Percentiles rank a stretch among this genome's conserved stretches.
These are phyloP conservation scores for Zymoseptoria ardabiliae DNA, from an alignment of 2,329 filamentous ascomycete genomes.

Conservation along the genomic window DNA sequence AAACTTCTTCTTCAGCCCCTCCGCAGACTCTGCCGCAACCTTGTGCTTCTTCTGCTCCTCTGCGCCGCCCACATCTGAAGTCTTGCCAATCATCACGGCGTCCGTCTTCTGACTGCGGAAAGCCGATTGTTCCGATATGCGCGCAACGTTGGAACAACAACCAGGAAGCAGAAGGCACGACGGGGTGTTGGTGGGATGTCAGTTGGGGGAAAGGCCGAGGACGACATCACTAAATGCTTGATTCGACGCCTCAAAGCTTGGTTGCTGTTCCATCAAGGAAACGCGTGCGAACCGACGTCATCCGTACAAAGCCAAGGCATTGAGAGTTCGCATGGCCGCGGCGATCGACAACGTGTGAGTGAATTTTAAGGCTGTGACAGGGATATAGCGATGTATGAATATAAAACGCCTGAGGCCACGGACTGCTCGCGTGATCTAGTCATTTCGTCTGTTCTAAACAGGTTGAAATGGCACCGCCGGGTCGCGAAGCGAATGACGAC, in stretches of 20 bases:
- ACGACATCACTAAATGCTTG: neutral
- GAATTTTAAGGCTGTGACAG: neutral
- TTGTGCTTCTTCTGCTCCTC: constrained; percentile 13
- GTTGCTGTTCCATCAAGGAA: neutral
- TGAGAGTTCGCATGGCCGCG: neutral
- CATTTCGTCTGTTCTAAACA: too few species aligned
- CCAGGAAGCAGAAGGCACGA: neutral
- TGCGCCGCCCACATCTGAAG: constrained; percentile 12
- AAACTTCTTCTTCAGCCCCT: constrained; percentile 18
- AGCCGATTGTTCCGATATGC: neutral
- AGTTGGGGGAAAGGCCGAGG: neutral
- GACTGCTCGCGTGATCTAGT: too few species aligned
- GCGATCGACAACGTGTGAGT: neutral
- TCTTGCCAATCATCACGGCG: constrained; percentile 16
- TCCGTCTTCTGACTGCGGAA: neutral
- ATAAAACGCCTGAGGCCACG: neutral
- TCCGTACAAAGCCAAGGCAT: neutral
- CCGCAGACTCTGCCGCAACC: constrained; percentile 7
- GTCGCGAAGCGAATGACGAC: neutral
- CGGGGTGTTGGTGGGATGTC: neutral
- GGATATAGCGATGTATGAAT: neutral
- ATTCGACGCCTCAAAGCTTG: constrained; percentile 1
- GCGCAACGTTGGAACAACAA: neutral
- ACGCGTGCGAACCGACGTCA: neutral
- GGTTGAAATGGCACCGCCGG: too few species aligned